These are phyloP conservation scores for Arachnopeziza araneosa DNA, from an alignment of 2,329 filamentous ascomycete species.

Conservation along the genomic window DNA sequence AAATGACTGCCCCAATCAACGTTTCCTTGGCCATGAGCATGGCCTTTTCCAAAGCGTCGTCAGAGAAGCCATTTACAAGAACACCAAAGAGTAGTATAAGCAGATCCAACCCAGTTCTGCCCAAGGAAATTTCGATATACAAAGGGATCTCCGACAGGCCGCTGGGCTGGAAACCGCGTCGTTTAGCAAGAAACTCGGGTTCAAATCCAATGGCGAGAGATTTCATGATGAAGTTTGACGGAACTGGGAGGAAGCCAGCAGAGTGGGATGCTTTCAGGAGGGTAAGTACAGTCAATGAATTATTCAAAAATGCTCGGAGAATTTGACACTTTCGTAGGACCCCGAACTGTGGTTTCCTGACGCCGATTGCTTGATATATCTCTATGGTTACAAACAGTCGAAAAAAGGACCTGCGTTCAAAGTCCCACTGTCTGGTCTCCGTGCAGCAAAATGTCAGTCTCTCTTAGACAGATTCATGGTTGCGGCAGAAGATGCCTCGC, in stretches of 20 bases:
- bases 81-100: not conserved
- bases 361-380: constrained; percentile 65
- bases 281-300: constrained; percentile 30
- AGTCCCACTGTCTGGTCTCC: constrained; percentile 52
- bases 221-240: constrained; percentile 34
- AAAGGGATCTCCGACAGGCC: constrained; percentile 20
- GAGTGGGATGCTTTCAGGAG: constrained; percentile 41
- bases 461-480: constrained; percentile 50
- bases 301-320: not conserved
- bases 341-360: constrained; percentile 62
- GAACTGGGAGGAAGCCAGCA: constrained; percentile 26
- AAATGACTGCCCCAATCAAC: constrained; percentile 5
- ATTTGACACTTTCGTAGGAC: constrained; percentile 45
- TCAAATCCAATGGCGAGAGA: constrained; percentile 12
- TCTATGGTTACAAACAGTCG: constrained; percentile 62
- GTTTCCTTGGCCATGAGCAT: constrained; percentile 16
- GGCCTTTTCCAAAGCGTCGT: constrained; percentile 10
- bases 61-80: constrained; percentile 4
- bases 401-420: constrained; percentile 62
- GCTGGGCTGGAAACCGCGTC: constrained; percentile 19
- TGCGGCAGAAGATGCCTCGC: constrained; percentile 9
- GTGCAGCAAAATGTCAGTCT: constrained; percentile 52
- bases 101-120: constrained; percentile 1
- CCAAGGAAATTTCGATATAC: constrained; percentile 17
- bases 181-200: constrained; percentile 2